Evolutionary conservation across 495 filamentous ascomycete species (phyloP).

Genomic region (Chaetomium cochliodes): DNA sequence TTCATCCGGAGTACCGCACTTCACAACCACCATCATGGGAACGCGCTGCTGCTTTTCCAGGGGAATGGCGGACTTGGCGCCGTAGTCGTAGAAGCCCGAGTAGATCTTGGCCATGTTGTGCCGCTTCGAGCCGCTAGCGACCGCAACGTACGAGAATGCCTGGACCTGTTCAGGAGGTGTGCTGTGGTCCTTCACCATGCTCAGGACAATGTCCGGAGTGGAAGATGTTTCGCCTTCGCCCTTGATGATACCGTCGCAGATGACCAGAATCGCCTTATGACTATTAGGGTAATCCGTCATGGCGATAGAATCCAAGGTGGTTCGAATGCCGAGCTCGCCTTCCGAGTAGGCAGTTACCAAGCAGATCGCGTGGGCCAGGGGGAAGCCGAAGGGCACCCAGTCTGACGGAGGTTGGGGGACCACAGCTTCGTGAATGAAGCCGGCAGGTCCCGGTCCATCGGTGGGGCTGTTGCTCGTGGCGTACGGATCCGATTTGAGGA

Average conservation of each 20-base stretch:
- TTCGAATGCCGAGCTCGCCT: conserved; percentile 86
- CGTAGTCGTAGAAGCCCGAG: conserved; percentile 97
- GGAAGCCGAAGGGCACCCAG: conserved; percentile 94
- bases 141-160: conserved; percentile 92
- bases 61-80: conserved; percentile 72
- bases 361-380: conserved; percentile 88
- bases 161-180: conserved; percentile 75
- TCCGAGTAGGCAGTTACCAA: conserved; percentile 98
- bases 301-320: conserved; percentile 92
- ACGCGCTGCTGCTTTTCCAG: conserved; percentile 91
- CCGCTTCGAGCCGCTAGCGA: conserved; percentile 91
- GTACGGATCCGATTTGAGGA: conserved; percentile 51
- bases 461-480: conserved; percentile 57
- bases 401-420: conserved; percentile 97
- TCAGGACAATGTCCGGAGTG: conserved; percentile 85
- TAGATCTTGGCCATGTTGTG: conserved; percentile 99
- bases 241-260: conserved; percentile 98
- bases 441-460: conserved; percentile 79
- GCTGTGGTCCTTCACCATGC: conserved; percentile 93
- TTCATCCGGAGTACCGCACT: conserved; percentile 92
- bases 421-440: conserved; percentile 92
- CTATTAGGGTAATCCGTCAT: conserved; percentile 99
- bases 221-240: conserved; percentile 83
- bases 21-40: conserved; percentile 98
- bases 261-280: conserved; percentile 92